Evolutionary conservation across 345 rosid genomes (phyloP).

Genomic region (Eutrema japonicum): DNA sequence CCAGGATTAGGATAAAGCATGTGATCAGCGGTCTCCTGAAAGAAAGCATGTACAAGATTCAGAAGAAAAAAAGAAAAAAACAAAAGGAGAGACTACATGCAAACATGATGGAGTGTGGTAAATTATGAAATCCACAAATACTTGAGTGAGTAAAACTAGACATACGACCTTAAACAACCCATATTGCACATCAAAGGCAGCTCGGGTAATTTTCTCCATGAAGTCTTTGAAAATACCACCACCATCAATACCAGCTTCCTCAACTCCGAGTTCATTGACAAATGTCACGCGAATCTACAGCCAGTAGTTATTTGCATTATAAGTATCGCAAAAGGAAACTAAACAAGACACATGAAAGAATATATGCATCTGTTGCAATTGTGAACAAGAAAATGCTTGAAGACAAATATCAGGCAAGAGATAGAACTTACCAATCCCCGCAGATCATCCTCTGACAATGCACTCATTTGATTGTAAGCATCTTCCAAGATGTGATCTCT

Average conservation of each 20-base stretch:
- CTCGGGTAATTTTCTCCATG: constrained; percentile 96
- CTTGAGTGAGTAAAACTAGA: constrained; percentile 10
- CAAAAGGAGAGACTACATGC: background rate
- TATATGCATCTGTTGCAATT: constrained; percentile 16
- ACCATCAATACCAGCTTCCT: constrained; percentile 99
- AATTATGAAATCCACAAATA: constrained; percentile 15
- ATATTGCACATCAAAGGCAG: constrained; percentile 97
- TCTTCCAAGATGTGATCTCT: constrained; percentile 96
- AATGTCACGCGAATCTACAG: constrained; percentile 92
- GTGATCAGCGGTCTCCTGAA: constrained; percentile 96
- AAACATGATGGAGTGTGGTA: constrained; percentile 26
- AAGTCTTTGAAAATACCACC: constrained; percentile 99
- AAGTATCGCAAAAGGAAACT: constrained; percentile 36
- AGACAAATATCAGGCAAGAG: constrained; percentile 24
- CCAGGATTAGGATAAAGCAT: constrained; percentile 99
- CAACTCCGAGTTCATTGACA: constrained; percentile 97
- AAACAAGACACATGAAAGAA: constrained; percentile 20
- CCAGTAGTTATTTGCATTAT: constrained; percentile 30
- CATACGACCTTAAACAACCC: constrained; percentile 91
- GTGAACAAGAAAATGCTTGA: constrained; percentile 19
- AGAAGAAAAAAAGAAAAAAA: background rate
- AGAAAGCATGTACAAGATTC: constrained; percentile 36
- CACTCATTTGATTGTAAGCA: constrained; percentile 96
- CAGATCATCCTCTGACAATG: constrained; percentile 93
- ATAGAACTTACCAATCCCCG: constrained; percentile 70